phyloP scores from a whole-genome alignment of 441 rosid species.

The Syzygium malaccense region DNA sequence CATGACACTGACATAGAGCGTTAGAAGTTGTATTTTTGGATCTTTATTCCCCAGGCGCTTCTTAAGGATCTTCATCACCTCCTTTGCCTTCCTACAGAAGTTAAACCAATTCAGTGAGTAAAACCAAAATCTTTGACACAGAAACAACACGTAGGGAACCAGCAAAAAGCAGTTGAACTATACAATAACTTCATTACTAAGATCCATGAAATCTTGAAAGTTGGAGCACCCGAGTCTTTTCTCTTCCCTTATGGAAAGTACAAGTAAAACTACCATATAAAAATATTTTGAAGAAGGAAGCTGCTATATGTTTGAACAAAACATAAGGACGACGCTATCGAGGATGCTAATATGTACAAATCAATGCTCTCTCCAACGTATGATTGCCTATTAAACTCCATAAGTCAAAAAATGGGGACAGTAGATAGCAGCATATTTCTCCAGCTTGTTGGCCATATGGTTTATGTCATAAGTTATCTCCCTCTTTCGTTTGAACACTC shows the following conservation, averaged over 20 bases:
- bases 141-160: not conserved
- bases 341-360: not conserved
- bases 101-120: not conserved
- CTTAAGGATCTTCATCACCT: conserved; percentile 6
- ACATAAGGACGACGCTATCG: not conserved
- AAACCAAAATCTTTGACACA: not conserved
- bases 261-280: not conserved
- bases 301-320: not conserved
- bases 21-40: conserved; percentile 10
- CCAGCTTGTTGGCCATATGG: not conserved
- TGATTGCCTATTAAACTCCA: not conserved
- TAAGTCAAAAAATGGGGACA: not conserved
- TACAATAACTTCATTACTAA: not conserved
- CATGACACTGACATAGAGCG: conserved; percentile 8
- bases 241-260: not conserved
- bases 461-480: not conserved
- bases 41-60: conserved; percentile 6
- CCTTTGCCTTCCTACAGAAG: conserved; percentile 7
- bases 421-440: not conserved
- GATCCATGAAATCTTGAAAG: not conserved
- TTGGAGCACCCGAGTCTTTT: not conserved
- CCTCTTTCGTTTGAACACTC: not conserved
- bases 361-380: not conserved
- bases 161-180: not conserved
- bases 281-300: not conserved